Conservation (phyloP, 345 rosid genomes). For the Hevea brasiliensis region DNA sequence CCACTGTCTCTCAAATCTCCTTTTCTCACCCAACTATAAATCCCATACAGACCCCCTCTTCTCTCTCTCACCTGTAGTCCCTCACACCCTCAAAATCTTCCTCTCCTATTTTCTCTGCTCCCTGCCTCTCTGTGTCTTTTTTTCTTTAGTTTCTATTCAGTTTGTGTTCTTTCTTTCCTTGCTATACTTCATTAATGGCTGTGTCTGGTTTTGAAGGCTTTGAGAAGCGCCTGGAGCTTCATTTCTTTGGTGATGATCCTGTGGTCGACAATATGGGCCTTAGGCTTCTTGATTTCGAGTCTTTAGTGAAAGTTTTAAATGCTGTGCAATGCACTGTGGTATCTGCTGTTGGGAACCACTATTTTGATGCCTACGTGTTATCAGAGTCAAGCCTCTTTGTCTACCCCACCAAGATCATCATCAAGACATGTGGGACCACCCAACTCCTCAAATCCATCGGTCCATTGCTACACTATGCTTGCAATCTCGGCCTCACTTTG, state of each 20-base stretch:
- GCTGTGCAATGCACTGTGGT: constrained; percentile 96
- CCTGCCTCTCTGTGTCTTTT: not conserved
- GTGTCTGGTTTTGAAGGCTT: constrained; percentile 95
- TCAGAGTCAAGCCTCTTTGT: constrained; percentile 95
- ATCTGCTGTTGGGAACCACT: constrained; percentile 81
- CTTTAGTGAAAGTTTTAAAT: constrained; percentile 56
- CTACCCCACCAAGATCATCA: constrained; percentile 89
- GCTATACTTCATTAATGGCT: constrained; percentile 50
- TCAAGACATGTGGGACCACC: constrained; percentile 99
- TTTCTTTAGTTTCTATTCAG: not conserved
- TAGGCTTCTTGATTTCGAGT: constrained; percentile 66
- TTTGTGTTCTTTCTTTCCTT: not conserved
- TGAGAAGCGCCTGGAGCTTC: constrained; percentile 95
- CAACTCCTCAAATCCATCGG: constrained; percentile 88
- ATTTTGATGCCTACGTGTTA: constrained; percentile 86
- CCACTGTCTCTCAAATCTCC: not conserved
- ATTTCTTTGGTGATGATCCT: constrained; percentile 56
- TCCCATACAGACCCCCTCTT: not conserved
- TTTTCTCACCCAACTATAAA: not conserved
- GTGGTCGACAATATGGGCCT: constrained; percentile 51
- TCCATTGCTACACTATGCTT: constrained; percentile 66
- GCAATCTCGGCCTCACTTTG: constrained; percentile 55
- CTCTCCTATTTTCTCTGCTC: not conserved
- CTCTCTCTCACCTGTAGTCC: not conserved
- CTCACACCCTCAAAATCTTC: not conserved